Percentiles rank a stretch among this genome's conserved stretches.
Evolutionary conservation across 768 basidiomycete species (phyloP).

Genomic region (Porphyrellus cyaneotinctus): DNA sequence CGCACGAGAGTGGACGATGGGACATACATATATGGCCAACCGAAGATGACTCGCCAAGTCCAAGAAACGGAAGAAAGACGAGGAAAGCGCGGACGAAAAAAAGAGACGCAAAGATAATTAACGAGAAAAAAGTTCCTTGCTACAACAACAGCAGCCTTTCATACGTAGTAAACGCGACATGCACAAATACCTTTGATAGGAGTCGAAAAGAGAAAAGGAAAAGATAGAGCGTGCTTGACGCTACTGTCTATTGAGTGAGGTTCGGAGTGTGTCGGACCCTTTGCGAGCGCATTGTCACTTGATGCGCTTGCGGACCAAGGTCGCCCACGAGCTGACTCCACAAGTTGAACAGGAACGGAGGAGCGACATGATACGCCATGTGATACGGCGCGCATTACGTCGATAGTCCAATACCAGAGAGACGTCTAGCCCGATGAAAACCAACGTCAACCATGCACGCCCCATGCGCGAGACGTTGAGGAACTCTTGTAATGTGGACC

Average conservation of each 20-base stretch:
- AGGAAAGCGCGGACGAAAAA: too few relatives aligned
- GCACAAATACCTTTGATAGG: too few relatives aligned
- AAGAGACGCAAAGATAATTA: not conserved
- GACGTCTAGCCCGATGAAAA: not conserved
- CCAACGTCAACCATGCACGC: constrained; percentile 20
- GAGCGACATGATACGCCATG: constrained; percentile 10
- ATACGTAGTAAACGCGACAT: too few relatives aligned
- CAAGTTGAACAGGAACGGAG: constrained; percentile 2
- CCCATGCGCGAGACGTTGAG: constrained; percentile 22
- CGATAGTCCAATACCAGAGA: not conserved
- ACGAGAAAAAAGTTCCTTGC: too few relatives aligned
- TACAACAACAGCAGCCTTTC: not conserved
- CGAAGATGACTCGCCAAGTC: too few relatives aligned
- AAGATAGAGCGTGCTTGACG: not conserved
- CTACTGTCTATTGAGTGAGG: constrained; percentile 9
- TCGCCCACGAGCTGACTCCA: constrained; percentile 1
- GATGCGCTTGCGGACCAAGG: not conserved
- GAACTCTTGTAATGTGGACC: constrained; percentile 22
- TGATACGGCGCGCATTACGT: not conserved
- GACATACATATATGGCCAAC: too few relatives aligned
- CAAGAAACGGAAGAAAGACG: too few relatives aligned
- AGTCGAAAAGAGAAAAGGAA: not conserved
- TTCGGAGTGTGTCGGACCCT: not conserved
- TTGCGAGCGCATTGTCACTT: not conserved
- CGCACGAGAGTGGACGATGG: too few relatives aligned